A percentile compares a stretch with the other conserved stretches of the same genome.
Evolutionary conservation across 208 protist species (phyloP).

Genomic region (Chromosphaera perkinsii): DNA sequence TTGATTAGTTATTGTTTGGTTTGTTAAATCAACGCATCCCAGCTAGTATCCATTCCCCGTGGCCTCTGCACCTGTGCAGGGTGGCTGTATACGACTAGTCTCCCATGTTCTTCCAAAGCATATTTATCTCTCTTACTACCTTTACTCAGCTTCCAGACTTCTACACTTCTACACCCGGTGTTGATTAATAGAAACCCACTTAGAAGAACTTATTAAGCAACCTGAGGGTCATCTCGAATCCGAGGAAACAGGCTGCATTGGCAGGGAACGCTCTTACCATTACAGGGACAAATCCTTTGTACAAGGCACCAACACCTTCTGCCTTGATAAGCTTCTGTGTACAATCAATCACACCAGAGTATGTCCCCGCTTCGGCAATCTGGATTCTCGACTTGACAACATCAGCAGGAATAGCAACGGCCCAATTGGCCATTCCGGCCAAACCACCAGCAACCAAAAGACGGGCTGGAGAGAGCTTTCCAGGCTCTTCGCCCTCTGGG

Average conservation of each 20-base stretch:
- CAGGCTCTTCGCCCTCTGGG: slow-evolving; percentile 21
- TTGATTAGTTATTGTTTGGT: no score
- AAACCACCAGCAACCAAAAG: slow-evolving; percentile 44
- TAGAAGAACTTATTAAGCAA: no score
- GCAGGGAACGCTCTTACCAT: slow-evolving; percentile 64
- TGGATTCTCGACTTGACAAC: slow-evolving; percentile 47
- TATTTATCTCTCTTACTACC: no score
- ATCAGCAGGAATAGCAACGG: slow-evolving; percentile 47
- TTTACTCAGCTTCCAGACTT: no score
- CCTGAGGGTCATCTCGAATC: slow-evolving; percentile 49
- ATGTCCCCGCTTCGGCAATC: slow-evolving; percentile 47
- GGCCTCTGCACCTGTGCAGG: no score
- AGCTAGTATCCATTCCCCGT: no score
- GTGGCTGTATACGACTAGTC: no score
- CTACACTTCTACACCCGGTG: no score
- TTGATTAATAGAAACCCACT: no score
- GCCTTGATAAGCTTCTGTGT: slow-evolving; percentile 41
- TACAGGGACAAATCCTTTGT: slow-evolving; percentile 50
- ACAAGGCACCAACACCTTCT: slow-evolving; percentile 33
- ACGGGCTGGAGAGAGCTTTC: no score
- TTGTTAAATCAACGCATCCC: no score
- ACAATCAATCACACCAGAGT: slow-evolving; percentile 50
- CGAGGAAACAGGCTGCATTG: slow-evolving; percentile 64
- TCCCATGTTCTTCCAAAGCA: no score
- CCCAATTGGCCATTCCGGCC: slow-evolving; percentile 56